phyloP scores from a whole-genome alignment of 179 eudicot species.

The Silene coronaria region DNA sequence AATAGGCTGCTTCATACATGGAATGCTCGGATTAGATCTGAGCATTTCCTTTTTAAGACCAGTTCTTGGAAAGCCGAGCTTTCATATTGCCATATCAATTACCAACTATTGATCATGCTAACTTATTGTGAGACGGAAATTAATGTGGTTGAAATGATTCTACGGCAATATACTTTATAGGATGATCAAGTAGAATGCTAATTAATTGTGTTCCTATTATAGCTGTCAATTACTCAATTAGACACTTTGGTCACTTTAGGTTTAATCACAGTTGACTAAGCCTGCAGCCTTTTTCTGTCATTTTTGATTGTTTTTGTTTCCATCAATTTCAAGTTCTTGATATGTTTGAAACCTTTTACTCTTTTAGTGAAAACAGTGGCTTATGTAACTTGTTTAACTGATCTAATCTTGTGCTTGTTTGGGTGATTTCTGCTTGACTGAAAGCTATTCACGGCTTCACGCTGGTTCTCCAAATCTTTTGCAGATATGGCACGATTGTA shows the following conservation, averaged over 20 bases:
- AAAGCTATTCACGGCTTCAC: slow-evolving; percentile 1
- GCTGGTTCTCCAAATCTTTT: slow-evolving; percentile 18
- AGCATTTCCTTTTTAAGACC: neutral
- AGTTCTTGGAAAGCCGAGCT: neutral
- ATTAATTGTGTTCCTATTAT: neutral
- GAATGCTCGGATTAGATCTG: neutral
- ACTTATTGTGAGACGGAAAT: neutral
- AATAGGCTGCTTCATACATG: neutral
- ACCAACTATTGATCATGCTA: neutral
- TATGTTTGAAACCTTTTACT: neutral
- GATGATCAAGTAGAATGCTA: neutral
- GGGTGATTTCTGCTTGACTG: neutral
- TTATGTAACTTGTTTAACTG: neutral
- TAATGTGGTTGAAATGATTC: neutral
- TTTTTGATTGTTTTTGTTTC: neutral
- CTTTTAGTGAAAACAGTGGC: neutral
- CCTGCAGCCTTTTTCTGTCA: neutral
- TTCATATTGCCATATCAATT: neutral
- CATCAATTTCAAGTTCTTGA: neutral
- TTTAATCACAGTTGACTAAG: neutral
- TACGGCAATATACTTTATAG: neutral
- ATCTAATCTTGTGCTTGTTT: neutral
- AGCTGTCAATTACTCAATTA: neutral
- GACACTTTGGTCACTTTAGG: neutral
- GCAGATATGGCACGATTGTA: slow-evolving; percentile 39